Evolutionary conservation across 768 basidiomycete species (phyloP).

Genomic region (Xanthoconium purpureum): DNA sequence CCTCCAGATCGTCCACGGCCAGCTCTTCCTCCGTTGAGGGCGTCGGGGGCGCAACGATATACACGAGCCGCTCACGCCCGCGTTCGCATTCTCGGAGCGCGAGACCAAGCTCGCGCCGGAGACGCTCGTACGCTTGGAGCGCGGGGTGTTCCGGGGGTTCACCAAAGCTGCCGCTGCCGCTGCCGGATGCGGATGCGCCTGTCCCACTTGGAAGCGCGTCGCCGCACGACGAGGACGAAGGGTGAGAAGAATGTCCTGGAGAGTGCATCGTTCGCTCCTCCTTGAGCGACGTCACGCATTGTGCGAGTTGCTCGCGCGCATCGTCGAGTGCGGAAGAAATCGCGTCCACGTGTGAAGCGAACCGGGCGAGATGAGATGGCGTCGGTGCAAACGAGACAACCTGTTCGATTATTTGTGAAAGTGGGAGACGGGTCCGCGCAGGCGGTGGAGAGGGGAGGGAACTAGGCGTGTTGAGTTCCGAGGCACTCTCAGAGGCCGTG

Average conservation of each 20-base stretch:
- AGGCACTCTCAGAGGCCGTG: slow-evolving; percentile 33
- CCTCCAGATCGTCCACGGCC: neutral
- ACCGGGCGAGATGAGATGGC: slow-evolving; percentile 64
- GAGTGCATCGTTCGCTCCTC: slow-evolving; percentile 29
- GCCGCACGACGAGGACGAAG: slow-evolving; percentile 18
- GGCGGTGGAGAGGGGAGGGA: slow-evolving; percentile 19
- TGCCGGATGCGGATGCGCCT: neutral
- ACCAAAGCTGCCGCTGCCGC: neutral
- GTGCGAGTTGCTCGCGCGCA: slow-evolving; percentile 62
- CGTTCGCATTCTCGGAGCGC: slow-evolving; percentile 82
- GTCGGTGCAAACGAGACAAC: slow-evolving; percentile 65
- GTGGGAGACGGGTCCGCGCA: slow-evolving; percentile 10
- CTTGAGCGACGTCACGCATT: slow-evolving; percentile 58
- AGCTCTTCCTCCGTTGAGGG: slow-evolving; percentile 38
- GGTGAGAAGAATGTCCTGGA: slow-evolving; percentile 20
- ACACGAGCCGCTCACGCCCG: slow-evolving; percentile 61
- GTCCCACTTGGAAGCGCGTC: neutral
- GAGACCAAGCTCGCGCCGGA: slow-evolving; percentile 72
- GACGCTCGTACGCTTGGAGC: slow-evolving; percentile 68
- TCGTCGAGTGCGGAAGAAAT: slow-evolving; percentile 68
- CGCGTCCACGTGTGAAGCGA: slow-evolving; percentile 70
- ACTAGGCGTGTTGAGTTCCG: slow-evolving; percentile 13
- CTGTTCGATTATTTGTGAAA: slow-evolving; percentile 12
- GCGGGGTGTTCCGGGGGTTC: slow-evolving; percentile 43
- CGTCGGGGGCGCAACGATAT: slow-evolving; percentile 49